Evolutionary conservation across 2,329 filamentous ascomycete genomes (phyloP).

Genomic region (Thelonectria rubi): DNA sequence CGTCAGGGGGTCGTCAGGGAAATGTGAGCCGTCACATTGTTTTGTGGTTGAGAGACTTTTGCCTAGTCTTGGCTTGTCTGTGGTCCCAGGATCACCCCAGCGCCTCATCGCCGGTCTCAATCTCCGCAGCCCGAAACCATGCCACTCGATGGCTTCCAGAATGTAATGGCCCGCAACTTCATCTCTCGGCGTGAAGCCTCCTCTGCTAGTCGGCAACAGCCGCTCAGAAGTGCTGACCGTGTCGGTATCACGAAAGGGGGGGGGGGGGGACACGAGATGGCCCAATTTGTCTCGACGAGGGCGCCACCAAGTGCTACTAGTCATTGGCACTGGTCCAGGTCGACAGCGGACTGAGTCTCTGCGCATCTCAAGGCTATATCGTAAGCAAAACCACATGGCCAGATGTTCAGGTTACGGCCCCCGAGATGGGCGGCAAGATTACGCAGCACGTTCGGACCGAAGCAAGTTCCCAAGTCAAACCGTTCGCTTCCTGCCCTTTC

Average conservation of each 20-base stretch:
- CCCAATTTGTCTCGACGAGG: too few species aligned
- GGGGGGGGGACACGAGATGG: not conserved
- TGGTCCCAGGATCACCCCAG: slow-evolving; percentile 31
- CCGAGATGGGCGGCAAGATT: slow-evolving; percentile 15
- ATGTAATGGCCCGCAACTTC: slow-evolving; percentile 20
- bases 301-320: too few species aligned
- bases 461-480: not conserved
- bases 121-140: slow-evolving; percentile 33
- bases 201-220: not conserved
- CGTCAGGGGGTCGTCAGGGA: slow-evolving; percentile 10
- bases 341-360: too few species aligned
- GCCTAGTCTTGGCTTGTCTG: slow-evolving; percentile 12
- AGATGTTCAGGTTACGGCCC: too few species aligned
- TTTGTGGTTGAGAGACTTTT: slow-evolving; percentile 21
- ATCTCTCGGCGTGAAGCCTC: too few species aligned
- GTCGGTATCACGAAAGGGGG: not conserved
- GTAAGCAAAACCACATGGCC: too few species aligned
- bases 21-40: slow-evolving; percentile 30
- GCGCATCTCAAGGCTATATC: too few species aligned
- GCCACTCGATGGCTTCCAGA: slow-evolving; percentile 35
- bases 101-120: slow-evolving; percentile 34
- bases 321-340: too few species aligned
- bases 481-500: slow-evolving; percentile 7
- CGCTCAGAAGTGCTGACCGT: not conserved
- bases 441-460: slow-evolving; percentile 17